Evolutionary conservation across 345 rosid genomes (phyloP).

Genomic region (Arabidopsis arenosa): DNA sequence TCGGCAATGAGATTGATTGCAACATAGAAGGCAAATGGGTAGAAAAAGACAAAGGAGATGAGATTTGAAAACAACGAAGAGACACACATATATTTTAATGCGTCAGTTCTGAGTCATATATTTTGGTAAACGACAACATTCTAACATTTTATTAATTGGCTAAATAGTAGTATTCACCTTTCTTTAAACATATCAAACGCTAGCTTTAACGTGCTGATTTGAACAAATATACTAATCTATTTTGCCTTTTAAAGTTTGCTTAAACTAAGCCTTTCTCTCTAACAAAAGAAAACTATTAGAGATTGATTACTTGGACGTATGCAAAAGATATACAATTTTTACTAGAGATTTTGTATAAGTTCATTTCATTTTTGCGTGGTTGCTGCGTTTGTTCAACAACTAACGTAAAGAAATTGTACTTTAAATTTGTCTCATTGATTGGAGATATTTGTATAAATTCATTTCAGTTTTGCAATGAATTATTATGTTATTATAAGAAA

Average conservation of each 20-base stretch:
- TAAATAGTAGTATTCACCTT: neutral
- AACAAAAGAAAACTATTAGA: neutral
- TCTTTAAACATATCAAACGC: conserved; percentile 13
- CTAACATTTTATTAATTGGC: conserved; percentile 4
- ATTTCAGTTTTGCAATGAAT: neutral
- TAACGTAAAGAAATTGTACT: neutral
- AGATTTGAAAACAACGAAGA: conserved; percentile 22
- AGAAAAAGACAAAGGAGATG: conserved; percentile 26
- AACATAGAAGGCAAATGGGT: conserved; percentile 26
- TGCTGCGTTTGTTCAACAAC: conserved; percentile 5
- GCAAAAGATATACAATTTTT: too few relatives aligned
- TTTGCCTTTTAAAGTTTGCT: neutral
- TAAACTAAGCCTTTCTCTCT: neutral
- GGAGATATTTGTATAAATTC: neutral
- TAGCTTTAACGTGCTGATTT: conserved; percentile 12
- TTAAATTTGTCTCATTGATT: neutral
- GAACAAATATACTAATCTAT: neutral
- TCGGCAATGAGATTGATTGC: conserved; percentile 4
- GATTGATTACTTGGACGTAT: neutral
- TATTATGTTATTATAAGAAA: neutral
- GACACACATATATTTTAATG: conserved; percentile 10
- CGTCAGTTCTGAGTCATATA: conserved; percentile 40
- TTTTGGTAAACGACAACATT: conserved; percentile 35
- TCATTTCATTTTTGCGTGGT: neutral
- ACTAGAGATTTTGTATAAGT: neutral